Evolutionary conservation across 176 grass and related monocot genomes (phyloP).

Genomic region (Oryza longistaminata): DNA sequence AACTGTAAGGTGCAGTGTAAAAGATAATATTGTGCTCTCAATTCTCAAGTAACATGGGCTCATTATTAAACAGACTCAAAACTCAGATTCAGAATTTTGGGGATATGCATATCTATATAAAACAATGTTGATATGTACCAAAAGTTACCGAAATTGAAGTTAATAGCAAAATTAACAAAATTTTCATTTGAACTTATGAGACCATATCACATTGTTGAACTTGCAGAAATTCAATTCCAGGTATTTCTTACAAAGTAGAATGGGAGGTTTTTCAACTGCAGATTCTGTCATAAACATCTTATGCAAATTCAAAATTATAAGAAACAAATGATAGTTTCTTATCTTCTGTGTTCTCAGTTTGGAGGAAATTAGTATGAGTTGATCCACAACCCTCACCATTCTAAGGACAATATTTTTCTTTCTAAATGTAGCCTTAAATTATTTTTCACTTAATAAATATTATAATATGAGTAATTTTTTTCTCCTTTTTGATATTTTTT

Average conservation of each 20-base stretch:
- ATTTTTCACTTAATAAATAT: background rate
- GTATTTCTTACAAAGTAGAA: background rate
- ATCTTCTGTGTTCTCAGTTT: background rate
- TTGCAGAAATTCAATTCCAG: background rate
- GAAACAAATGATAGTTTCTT: background rate
- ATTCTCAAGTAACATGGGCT: background rate
- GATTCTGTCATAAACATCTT: background rate
- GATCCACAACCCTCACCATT: slow-evolving; percentile 17
- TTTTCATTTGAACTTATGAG: background rate
- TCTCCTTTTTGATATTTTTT: slow-evolving; percentile 16
- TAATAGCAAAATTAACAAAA: background rate
- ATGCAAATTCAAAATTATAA: slow-evolving; percentile 5
- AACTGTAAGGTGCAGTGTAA: slow-evolving; percentile 20
- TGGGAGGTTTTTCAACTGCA: background rate
- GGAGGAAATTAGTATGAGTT: slow-evolving; percentile 16
- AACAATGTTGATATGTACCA: background rate
- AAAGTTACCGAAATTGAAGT: slow-evolving; percentile 4
- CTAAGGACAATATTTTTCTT: background rate
- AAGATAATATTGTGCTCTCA: background rate
- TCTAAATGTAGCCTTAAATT: background rate
- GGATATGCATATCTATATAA: background rate
- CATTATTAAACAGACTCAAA: slow-evolving; percentile 2
- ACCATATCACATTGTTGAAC: background rate
- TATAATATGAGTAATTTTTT: slow-evolving; percentile 12
- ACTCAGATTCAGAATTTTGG: background rate